Conservation (phyloP, 768 basidiomycete species). For the Pleurotus sapidus region DNA sequence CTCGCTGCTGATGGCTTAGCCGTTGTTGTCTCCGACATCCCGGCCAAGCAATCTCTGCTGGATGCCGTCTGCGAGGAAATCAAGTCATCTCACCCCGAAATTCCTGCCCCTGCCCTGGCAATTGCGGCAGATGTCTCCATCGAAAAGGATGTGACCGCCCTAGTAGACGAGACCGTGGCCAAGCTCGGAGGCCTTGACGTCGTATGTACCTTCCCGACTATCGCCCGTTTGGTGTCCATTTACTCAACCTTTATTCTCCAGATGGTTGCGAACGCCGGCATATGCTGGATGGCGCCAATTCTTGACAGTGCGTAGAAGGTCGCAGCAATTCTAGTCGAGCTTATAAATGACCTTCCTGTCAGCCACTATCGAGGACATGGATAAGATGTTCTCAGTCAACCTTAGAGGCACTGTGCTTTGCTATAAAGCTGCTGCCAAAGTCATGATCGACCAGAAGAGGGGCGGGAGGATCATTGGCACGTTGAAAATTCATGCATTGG, state of each 20-base stretch:
- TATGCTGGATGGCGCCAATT: background rate
- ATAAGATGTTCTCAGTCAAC: conserved; percentile 24
- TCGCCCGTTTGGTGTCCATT: background rate
- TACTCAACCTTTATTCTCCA: background rate
- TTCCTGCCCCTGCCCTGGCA: conserved; percentile 8
- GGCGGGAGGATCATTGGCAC: conserved; percentile 32
- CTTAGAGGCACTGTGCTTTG: conserved; percentile 27
- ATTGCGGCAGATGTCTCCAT: conserved; percentile 18
- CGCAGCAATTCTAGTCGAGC: background rate
- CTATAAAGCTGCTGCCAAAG: conserved; percentile 27
- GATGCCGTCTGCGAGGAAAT: conserved; percentile 19
- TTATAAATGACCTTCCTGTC: background rate
- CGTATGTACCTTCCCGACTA: conserved; percentile 1
- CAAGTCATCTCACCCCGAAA: conserved; percentile 10
- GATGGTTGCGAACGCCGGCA: conserved; percentile 1
- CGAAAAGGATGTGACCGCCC: conserved; percentile 18
- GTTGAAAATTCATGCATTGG: background rate
- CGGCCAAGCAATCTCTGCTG: conserved; percentile 11
- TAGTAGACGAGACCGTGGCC: conserved; percentile 14
- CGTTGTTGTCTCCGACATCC: conserved; percentile 24
- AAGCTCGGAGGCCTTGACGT: conserved; percentile 19
- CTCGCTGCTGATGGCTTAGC: conserved; percentile 26
- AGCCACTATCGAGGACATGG: conserved; percentile 17
- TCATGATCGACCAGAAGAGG: conserved; percentile 33
- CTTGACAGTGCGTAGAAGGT: background rate